Percentiles rank a stretch among this genome's conserved stretches.
phyloP scores from a whole-genome alignment of 192 early-diverging fungal genomes.

The Coemansia sp. region DNA sequence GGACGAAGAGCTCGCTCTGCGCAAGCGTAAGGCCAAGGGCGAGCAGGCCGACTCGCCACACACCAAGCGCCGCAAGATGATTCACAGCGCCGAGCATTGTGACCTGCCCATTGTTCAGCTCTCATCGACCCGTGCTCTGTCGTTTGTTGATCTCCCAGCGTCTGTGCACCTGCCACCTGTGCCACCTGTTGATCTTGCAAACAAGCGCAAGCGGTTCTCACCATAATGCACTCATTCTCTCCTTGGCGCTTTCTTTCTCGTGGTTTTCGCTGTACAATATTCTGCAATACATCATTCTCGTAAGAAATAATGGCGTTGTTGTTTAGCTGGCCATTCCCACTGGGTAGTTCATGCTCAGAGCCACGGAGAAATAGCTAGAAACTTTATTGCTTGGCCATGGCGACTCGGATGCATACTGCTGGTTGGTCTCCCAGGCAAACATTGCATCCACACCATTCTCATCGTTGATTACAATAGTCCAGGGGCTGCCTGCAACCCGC shows the following conservation, averaged over 20 bases:
- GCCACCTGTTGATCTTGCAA: neutral
- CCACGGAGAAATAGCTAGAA: neutral
- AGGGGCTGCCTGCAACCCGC: constrained; percentile 19
- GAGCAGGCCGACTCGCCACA: constrained; percentile 40
- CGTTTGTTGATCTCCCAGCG: neutral
- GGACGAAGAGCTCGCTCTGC: neutral
- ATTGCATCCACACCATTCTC: neutral
- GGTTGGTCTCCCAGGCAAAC: constrained; percentile 21
- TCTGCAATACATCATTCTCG: too few species aligned
- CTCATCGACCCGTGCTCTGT: neutral
- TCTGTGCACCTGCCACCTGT: constrained; percentile 6
- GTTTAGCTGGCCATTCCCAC: constrained; percentile 11
- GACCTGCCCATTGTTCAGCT: neutral
- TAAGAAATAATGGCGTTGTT: neutral
- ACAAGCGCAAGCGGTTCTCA: constrained; percentile 14
- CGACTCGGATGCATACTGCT: constrained; percentile 21
- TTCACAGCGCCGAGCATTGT: constrained; percentile 12
- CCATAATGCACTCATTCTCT: neutral
- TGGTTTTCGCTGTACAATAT: too few species aligned
- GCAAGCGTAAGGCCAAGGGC: constrained; percentile 37
- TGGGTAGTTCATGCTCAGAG: neutral
- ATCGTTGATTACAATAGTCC: neutral
- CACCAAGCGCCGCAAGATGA: constrained; percentile 47
- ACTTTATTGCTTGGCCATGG: constrained; percentile 9
- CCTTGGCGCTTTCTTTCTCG: too few species aligned